Evolutionary conservation across 306 rosid genomes (phyloP).

Genomic region (Coriaria nepalensis): DNA sequence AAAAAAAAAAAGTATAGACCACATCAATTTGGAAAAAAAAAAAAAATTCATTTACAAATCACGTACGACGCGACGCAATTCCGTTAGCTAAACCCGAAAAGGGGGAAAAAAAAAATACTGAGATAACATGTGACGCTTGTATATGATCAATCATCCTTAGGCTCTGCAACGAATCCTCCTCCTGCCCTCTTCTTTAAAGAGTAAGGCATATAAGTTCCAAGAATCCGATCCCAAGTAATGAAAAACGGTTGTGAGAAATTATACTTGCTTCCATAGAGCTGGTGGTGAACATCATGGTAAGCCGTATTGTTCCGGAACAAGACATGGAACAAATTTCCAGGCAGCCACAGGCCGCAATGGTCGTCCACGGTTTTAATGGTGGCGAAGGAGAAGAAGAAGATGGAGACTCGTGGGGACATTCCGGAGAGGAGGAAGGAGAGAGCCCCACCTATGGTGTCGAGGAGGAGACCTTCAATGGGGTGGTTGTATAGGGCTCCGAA

Average conservation of each 20-base stretch:
- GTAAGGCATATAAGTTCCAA: slow-evolving; percentile 91
- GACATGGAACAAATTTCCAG: slow-evolving; percentile 73
- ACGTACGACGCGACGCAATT: no score
- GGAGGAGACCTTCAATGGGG: slow-evolving; percentile 89
- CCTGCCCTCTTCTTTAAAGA: slow-evolving; percentile 56
- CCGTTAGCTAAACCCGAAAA: slow-evolving; percentile 8
- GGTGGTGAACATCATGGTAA: slow-evolving; percentile 89
- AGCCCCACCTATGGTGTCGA: slow-evolving; percentile 89
- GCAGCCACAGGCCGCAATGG: slow-evolving; percentile 87
- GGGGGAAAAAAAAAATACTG: slow-evolving; percentile 29
- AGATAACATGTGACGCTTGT: slow-evolving; percentile 12
- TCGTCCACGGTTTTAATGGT: slow-evolving; percentile 91
- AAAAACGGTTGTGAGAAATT: slow-evolving; percentile 96
- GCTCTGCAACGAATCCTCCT: slow-evolving; percentile 71
- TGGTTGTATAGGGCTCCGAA: slow-evolving; percentile 95
- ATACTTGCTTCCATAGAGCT: slow-evolving; percentile 86
- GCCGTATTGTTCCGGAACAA: slow-evolving; percentile 75
- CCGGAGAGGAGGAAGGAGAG: slow-evolving; percentile 79
- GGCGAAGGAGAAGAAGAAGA: slow-evolving; percentile 94
- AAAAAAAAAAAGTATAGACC: no score
- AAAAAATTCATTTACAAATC: no score
- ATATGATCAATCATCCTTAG: slow-evolving; percentile 43
- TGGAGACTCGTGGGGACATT: slow-evolving; percentile 77
- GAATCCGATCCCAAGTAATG: slow-evolving; percentile 70
- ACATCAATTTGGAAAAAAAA: no score